These are phyloP conservation scores for Spathaspora hagerdaliae DNA, from an alignment of 805 yeast genomes.

Conservation along the genomic window DNA sequence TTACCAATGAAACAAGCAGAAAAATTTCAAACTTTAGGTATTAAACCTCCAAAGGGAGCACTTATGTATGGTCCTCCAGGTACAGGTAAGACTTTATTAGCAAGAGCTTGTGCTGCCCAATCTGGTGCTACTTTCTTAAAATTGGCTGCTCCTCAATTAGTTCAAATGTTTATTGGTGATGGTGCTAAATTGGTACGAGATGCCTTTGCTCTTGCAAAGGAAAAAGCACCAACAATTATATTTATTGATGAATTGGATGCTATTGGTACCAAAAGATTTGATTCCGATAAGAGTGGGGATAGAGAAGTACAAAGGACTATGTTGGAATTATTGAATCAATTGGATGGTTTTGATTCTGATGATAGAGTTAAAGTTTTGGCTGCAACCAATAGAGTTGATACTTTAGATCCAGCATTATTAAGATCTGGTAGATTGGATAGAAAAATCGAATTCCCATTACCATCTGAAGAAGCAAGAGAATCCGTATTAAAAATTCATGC, in stretches of 20 bases:
- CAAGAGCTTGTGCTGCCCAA: conserved; percentile 47
- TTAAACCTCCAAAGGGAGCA: conserved; percentile 57
- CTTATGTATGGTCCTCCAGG: conserved; percentile 49
- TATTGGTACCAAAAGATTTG: conserved; percentile 44
- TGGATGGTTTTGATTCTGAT: conserved; percentile 95
- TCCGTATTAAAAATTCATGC: conserved; percentile 96
- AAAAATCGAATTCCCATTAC: conserved; percentile 96
- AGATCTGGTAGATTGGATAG: conserved; percentile 98
- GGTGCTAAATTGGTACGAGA: conserved; percentile 45
- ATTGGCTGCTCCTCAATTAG: conserved; percentile 44
- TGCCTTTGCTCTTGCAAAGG: conserved; percentile 45
- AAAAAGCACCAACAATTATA: conserved; percentile 44
- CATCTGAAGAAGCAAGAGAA: conserved; percentile 96
- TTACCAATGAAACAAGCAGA: conserved; percentile 98
- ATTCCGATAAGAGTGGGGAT: conserved; percentile 43
- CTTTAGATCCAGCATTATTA: conserved; percentile 94
- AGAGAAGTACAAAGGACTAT: conserved; percentile 46
- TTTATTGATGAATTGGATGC: conserved; percentile 47
- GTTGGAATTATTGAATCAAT: conserved; percentile 46
- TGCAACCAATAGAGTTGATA: conserved; percentile 97
- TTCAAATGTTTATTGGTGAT: conserved; percentile 46
- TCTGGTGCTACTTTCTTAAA: conserved; percentile 44
- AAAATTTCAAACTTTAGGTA: conserved; percentile 88
- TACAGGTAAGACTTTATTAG: conserved; percentile 44
- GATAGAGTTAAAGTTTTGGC: conserved; percentile 96